Evolutionary conservation across 371 early-diverging fungal genomes (phyloP), one percentile per base, ranked within the genome.

Genomic region (Mortierella sp.): DNA sequence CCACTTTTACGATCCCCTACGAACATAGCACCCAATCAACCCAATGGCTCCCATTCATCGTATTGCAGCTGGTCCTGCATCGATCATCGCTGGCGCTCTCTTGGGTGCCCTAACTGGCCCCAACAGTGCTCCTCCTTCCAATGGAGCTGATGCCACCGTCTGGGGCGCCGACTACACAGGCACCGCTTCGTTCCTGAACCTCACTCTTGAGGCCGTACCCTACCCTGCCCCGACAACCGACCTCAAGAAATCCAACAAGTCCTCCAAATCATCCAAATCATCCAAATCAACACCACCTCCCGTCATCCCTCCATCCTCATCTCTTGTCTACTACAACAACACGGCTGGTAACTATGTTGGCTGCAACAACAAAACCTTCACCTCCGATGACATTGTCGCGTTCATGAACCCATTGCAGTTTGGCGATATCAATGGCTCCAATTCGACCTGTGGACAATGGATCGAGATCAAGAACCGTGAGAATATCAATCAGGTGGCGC

Each of bases 361-460:
- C 13, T 74, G 76, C 65, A 52, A 67, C 51, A 74, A 63, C 45
- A 14, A 57, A 34, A 48, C 60, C 31, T 74, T 74, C 34, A 56
- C 57, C 12, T 19, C 44, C 1, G 39, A 49, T 2, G 68, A 74
- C 39, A 67, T 52, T 14, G 65, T 74, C 27, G 76, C 56, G 10
- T 34, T 74, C 21, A 67, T 74, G 57, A 74, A 74, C 51, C 57
- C 76, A 13, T 65, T 74, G 14, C 76, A 74, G 28, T 74, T 68
- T 44, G 69, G 69, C 31, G 40, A 68, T 25, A 17, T 54, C 27
- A 31, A 48, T 3, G 34, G 52, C 16, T 16, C 41, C 13, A 74
- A 68, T 44, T 60, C 68, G 13, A 74, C 68, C 24, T 74, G 76
- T 45, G 76, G 76, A 24, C 28, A 68, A 21, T 74, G 76, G 76